These are phyloP conservation scores for Medakamo hakoo DNA, from an alignment of 139 green algal species.

Conservation along the genomic window DNA sequence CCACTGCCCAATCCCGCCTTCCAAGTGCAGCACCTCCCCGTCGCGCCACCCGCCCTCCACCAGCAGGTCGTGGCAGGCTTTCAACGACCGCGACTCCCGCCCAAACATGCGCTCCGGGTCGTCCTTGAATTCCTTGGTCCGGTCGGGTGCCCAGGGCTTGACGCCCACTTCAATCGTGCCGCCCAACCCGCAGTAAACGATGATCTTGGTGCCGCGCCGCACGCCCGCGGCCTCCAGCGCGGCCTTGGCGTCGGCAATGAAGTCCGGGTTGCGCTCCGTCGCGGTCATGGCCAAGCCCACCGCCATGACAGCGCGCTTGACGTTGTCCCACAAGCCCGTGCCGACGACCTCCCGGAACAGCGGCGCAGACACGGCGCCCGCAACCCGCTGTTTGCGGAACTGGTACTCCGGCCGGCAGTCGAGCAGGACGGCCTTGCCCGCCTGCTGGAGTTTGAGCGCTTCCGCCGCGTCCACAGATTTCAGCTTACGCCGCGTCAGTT, in stretches of 20 bases:
- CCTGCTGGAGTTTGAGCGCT: conserved; percentile 11
- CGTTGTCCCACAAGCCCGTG: conserved; percentile 18
- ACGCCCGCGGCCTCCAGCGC: conserved; percentile 7
- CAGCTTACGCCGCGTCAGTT: conserved; percentile 14
- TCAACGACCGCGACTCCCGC: conserved; percentile 40
- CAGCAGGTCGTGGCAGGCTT: conserved; percentile 39
- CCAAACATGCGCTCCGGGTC: conserved; percentile 46
- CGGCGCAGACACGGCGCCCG: conserved; percentile 23
- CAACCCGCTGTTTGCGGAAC: conserved; percentile 8
- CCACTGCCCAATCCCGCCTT: conserved; percentile 33
- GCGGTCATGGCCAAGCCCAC: conserved; percentile 30
- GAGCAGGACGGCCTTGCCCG: conserved; percentile 24
- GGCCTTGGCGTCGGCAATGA: conserved; percentile 13
- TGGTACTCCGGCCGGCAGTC: conserved; percentile 17
- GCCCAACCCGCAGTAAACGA: conserved; percentile 14
- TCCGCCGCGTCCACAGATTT: conserved; percentile 16
- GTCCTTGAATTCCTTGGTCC: conserved; percentile 15
- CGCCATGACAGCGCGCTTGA: conserved; percentile 37
- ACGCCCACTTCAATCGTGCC: conserved; percentile 8
- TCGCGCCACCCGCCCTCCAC: conserved; percentile 8
- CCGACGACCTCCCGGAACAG: conserved; percentile 25
- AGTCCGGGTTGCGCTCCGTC: conserved; percentile 42
- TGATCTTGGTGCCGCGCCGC: conserved; percentile 5
- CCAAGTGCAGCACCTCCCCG: conserved; percentile 31
- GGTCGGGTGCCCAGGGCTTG: conserved; percentile 4